Conservation (phyloP, 2,329 filamentous ascomycete genomes). For the Calonectria pauciramosa region DNA sequence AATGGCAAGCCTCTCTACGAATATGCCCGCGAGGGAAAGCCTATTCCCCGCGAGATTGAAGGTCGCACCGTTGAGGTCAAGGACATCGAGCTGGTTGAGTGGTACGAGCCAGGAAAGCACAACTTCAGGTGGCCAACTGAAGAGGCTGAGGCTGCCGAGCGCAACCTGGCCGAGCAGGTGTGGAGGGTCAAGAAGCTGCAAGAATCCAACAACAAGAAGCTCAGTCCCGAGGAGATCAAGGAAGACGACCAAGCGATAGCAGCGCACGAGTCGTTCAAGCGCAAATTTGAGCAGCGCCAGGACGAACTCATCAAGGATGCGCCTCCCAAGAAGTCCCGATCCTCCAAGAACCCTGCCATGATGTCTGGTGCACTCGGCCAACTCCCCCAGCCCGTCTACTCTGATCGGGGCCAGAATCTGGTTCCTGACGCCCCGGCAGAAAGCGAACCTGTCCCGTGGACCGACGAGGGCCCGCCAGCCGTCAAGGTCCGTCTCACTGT, state of each 20-base stretch:
- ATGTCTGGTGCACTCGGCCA: slow-evolving; percentile 72
- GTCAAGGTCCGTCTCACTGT: slow-evolving; percentile 91
- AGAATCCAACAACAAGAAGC: slow-evolving; percentile 61
- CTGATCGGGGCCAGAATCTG: slow-evolving; percentile 64
- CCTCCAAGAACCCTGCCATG: slow-evolving; percentile 55
- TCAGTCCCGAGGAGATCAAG: slow-evolving; percentile 68
- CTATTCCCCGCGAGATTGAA: slow-evolving; percentile 87
- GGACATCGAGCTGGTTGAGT: slow-evolving; percentile 86
- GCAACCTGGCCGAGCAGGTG: slow-evolving; percentile 80
- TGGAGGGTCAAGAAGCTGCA: slow-evolving; percentile 73
- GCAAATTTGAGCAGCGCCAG: slow-evolving; percentile 69
- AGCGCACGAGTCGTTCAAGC: slow-evolving; percentile 70
- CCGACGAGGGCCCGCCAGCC: slow-evolving; percentile 78
- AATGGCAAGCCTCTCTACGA: slow-evolving; percentile 96
- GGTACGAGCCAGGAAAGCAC: slow-evolving; percentile 86
- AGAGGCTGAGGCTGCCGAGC: slow-evolving; percentile 82
- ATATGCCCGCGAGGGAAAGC: slow-evolving; percentile 91
- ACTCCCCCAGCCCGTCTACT: slow-evolving; percentile 59
- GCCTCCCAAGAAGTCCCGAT: slow-evolving; percentile 52
- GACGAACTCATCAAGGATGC: slow-evolving; percentile 69
- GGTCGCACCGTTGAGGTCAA: slow-evolving; percentile 83
- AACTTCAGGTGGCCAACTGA: slow-evolving; percentile 82
- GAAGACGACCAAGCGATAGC: slow-evolving; percentile 68
- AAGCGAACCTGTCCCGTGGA: slow-evolving; percentile 68
- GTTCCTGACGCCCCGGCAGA: slow-evolving; percentile 63